A percentile compares a stretch with the other conserved stretches of the same genome.
These are phyloP conservation scores for Aspergillus fischeri DNA, from an alignment of 2,329 filamentous ascomycete genomes.

Conservation along the genomic window DNA sequence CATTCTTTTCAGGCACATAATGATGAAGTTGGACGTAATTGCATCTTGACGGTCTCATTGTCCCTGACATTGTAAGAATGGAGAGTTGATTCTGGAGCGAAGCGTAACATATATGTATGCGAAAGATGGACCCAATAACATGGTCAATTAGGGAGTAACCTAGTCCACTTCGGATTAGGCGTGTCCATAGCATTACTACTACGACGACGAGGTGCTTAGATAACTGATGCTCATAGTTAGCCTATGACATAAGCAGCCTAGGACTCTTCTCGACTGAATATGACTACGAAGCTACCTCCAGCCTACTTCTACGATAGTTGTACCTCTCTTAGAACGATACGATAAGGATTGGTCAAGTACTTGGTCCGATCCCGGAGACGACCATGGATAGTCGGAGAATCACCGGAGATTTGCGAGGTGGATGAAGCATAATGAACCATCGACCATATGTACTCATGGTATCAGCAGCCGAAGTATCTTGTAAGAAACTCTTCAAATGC, in stretches of 20 bases:
- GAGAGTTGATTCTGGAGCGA: too few species aligned
- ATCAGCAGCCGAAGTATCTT: too few species aligned
- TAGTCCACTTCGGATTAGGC: background rate
- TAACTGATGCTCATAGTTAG: background rate
- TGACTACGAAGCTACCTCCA: background rate
- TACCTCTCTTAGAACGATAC: background rate
- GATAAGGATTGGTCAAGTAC: background rate
- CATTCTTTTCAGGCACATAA: background rate
- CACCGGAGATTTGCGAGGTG: background rate
- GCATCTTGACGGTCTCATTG: background rate
- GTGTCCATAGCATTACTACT: background rate
- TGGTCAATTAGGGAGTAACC: too few species aligned
- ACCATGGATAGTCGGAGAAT: constrained; percentile 1
- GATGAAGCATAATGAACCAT: background rate
- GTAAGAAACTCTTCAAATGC: background rate
- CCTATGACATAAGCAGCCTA: background rate
- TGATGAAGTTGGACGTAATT: background rate
- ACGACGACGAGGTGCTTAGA: background rate
- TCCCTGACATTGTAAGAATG: too few species aligned
- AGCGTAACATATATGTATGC: background rate
- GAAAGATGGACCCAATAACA: background rate
- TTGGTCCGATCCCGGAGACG: constrained; percentile 6
- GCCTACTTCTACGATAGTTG: background rate
- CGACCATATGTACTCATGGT: background rate
- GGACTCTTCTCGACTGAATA: background rate